phyloP scores from a whole-genome alignment of 2,329 filamentous ascomycete genomes.

The Arthrobotrys sphaeroides region DNA sequence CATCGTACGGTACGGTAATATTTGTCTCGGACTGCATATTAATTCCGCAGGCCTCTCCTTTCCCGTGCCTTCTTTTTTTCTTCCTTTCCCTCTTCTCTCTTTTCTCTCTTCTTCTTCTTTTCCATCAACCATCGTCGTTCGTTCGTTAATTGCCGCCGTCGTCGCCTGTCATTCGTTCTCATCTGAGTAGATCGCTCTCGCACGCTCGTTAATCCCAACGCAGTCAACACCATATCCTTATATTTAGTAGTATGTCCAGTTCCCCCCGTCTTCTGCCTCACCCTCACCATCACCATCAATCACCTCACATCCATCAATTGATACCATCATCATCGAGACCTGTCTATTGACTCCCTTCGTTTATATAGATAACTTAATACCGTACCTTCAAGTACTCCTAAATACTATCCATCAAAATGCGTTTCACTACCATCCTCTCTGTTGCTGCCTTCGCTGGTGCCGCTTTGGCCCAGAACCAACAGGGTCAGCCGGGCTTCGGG shows the following conservation, averaged over 20 bases:
- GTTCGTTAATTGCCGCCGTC: not conserved
- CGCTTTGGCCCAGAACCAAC: conserved; percentile 55
- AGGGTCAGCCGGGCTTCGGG: conserved; percentile 16
- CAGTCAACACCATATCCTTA: conserved; percentile 5
- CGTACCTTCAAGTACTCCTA: conserved; percentile 14
- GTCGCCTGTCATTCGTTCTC: conserved; percentile 3
- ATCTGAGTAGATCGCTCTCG: conserved; percentile 29
- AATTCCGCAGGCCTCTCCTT: conserved; percentile 27
- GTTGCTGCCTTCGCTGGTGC: conserved; percentile 58
- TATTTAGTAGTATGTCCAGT: conserved; percentile 8
- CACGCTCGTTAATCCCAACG: conserved; percentile 48
- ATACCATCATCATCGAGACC: not conserved
- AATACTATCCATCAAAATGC: conserved; percentile 50
- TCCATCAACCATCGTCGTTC: conserved; percentile 14
- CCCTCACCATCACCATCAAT: not conserved
- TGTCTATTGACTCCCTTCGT: not conserved
- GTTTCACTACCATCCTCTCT: conserved; percentile 55
- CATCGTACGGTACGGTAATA: not conserved
- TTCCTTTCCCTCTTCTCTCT: conserved; percentile 19
- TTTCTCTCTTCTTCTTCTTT: not conserved
- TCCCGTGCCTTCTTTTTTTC: conserved; percentile 27
- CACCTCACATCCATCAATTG: not conserved
- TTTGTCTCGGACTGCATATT: conserved; percentile 27
- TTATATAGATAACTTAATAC: conserved; percentile 33
- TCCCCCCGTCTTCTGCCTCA: not conserved